These are phyloP conservation scores for Nephelium lappaceum DNA, from an alignment of 345 rosid species.

Conservation along the genomic window DNA sequence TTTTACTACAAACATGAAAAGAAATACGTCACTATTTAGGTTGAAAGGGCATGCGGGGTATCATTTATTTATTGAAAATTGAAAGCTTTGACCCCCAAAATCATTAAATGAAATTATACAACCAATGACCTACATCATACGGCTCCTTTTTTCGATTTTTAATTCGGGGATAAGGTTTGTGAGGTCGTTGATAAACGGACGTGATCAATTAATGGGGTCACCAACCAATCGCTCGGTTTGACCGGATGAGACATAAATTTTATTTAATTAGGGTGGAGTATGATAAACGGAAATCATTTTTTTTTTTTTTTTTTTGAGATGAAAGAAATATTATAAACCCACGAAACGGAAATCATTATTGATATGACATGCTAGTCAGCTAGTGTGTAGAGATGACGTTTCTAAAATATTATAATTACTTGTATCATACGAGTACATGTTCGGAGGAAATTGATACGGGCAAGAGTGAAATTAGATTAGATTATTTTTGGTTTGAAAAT, in stretches of 20 bases:
- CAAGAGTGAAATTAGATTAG: too few species aligned
- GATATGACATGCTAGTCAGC: background rate
- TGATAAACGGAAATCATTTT: background rate
- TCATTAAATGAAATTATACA: background rate
- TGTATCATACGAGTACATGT: background rate
- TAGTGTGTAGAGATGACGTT: background rate
- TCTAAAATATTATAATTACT: background rate
- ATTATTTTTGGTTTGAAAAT: too few species aligned
- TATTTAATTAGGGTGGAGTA: background rate
- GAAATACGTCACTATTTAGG: too few species aligned
- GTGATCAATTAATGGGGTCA: slow-evolving; percentile 21
- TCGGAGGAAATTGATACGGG: background rate
- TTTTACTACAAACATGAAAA: too few species aligned
- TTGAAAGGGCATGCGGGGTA: too few species aligned
- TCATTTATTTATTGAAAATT: too few species aligned
- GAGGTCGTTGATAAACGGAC: slow-evolving; percentile 23
- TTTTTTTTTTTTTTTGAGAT: too few species aligned
- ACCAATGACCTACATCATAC: slow-evolving; percentile 2
- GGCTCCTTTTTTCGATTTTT: background rate
- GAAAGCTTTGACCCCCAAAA: too few species aligned
- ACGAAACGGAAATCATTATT: too few species aligned
- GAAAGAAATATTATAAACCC: too few species aligned
- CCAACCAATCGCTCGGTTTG: slow-evolving; percentile 21
- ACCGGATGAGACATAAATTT: background rate
- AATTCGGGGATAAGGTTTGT: slow-evolving; percentile 15